Conservation (phyloP, 2,329 filamentous ascomycete species). For the Colletotrichum paranaense region DNA sequence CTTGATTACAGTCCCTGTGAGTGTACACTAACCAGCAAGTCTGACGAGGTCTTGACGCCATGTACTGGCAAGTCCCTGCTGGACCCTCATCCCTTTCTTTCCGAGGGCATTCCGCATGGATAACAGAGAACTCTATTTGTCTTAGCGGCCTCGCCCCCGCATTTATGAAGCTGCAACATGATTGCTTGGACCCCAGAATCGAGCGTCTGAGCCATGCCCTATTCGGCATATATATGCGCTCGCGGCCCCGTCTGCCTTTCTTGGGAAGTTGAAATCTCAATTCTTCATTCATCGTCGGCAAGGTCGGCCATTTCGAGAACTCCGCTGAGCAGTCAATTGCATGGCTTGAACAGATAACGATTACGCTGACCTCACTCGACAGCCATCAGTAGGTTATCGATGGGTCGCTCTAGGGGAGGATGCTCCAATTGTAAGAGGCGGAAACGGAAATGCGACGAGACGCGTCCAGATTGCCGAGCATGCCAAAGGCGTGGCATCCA, state of each 20-base stretch:
- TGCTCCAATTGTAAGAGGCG: conserved; percentile 36
- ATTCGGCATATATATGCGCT: conserved; percentile 32
- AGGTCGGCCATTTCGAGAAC: not conserved
- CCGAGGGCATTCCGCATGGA: not conserved
- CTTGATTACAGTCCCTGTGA: not conserved
- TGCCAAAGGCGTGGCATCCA: conserved; percentile 29
- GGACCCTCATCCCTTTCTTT: not conserved
- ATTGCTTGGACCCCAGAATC: not conserved
- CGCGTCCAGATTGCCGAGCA: conserved; percentile 33
- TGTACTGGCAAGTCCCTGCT: not conserved
- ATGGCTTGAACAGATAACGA: not conserved
- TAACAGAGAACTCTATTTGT: conserved; percentile 2
- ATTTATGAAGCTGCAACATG: not conserved
- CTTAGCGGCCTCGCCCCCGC: conserved; percentile 1
- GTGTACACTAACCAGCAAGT: not conserved
- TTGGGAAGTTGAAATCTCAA: not conserved
- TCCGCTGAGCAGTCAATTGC: not conserved
- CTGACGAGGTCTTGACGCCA: not conserved
- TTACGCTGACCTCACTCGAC: no score
- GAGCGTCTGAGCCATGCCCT: conserved; percentile 15
- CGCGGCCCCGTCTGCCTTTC: conserved; percentile 12
- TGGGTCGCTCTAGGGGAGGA: conserved; percentile 35
- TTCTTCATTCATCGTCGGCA: not conserved
- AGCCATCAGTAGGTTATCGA: not conserved
- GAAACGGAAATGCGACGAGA: conserved; percentile 38